Conservation (phyloP, 2,329 filamentous ascomycete genomes). For the Colletotrichum euphorbiae region DNA sequence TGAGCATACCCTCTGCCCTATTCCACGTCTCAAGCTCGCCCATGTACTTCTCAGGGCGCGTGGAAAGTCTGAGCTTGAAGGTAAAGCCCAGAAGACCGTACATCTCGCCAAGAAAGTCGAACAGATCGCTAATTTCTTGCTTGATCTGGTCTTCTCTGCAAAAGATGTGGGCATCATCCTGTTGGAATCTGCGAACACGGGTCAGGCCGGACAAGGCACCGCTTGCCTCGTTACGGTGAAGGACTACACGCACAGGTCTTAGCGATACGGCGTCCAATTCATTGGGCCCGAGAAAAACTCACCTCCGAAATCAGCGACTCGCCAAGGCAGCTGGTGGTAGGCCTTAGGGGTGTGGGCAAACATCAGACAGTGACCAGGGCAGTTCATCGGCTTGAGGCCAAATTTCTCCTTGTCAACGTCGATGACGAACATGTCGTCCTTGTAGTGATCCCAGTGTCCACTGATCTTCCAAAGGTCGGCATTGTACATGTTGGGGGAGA, state of each 20-base stretch:
- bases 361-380: conserved; percentile 91
- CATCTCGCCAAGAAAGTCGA: conserved; percentile 86
- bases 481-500: conserved; percentile 94
- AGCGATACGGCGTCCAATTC: neutral
- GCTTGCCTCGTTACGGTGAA: conserved; percentile 95
- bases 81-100: conserved; percentile 80
- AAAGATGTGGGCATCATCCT: conserved; percentile 98
- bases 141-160: conserved; percentile 83
- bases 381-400: conserved; percentile 95
- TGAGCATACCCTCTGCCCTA: conserved; percentile 84
- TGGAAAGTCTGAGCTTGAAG: conserved; percentile 88
- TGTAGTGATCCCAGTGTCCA: conserved; percentile 92
- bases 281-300: conserved; percentile 56
- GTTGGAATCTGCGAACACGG: conserved; percentile 91
- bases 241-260: conserved; percentile 41
- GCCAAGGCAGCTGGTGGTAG: conserved; percentile 89
- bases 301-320: conserved; percentile 90
- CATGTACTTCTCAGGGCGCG: conserved; percentile 87
- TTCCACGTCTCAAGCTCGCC: conserved; percentile 91
- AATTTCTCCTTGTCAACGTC: conserved; percentile 84
- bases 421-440: conserved; percentile 83
- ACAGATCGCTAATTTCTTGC: conserved; percentile 82
- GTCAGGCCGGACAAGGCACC: conserved; percentile 92
- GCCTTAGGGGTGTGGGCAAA: conserved; percentile 86
- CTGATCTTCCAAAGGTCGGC: conserved; percentile 92